phyloP scores from a whole-genome alignment of 1,284 basidiomycete species.

The Cerrena zonata region DNA sequence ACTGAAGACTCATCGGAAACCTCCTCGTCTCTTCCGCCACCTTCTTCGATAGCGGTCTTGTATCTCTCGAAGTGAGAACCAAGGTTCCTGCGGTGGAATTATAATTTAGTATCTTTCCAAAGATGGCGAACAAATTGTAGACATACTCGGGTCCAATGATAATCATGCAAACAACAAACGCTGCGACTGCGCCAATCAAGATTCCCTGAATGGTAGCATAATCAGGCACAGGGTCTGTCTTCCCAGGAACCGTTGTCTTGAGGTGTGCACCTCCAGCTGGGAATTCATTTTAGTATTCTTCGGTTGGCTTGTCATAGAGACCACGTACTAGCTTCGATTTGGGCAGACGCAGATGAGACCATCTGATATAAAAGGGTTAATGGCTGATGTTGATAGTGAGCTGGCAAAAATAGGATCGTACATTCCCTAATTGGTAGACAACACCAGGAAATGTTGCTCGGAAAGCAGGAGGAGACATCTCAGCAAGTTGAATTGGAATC shows the following conservation, averaged over 20 bases:
- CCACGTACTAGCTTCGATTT: slow-evolving; percentile 76
- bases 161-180: slow-evolving; percentile 28
- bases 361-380: slow-evolving; percentile 42
- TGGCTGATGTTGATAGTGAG: neutral
- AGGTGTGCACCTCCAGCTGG: slow-evolving; percentile 11
- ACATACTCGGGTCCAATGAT: slow-evolving; percentile 26
- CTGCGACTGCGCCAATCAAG: slow-evolving; percentile 10
- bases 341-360: slow-evolving; percentile 81
- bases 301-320: neutral
- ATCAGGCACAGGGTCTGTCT: slow-evolving; percentile 7
- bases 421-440: slow-evolving; percentile 81
- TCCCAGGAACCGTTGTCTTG: slow-evolving; percentile 8
- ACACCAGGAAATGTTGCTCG: slow-evolving; percentile 89
- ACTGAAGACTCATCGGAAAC: neutral
- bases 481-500: slow-evolving; percentile 83
- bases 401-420: slow-evolving; percentile 20
- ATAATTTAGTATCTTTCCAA: neutral
- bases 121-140: no score
- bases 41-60: slow-evolving; percentile 2
- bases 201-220: slow-evolving; percentile 15
- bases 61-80: slow-evolving; percentile 3
- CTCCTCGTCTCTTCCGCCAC: slow-evolving; percentile 1
- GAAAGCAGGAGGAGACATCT: slow-evolving; percentile 89
- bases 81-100: slow-evolving; percentile 3
- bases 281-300: slow-evolving; percentile 9